A percentile compares a stretch with the other conserved stretches of the same genome.
Conservation (phyloP, 352 stramenopile species). For the Phytophthora tubulina region DNA sequence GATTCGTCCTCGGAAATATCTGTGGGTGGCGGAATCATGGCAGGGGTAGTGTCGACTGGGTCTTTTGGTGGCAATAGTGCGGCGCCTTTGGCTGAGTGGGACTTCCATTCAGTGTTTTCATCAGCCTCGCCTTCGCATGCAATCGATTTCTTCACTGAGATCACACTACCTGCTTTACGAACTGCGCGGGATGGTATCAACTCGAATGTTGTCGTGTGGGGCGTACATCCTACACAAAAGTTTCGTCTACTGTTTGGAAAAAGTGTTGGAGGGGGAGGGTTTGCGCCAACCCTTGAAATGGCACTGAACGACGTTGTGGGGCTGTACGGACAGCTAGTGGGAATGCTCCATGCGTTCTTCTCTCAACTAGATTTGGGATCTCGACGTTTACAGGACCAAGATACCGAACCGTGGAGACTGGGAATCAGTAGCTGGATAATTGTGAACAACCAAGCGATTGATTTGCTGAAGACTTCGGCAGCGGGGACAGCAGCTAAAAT, state of each 20-base stretch:
- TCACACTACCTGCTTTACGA: slow-evolving; percentile 58
- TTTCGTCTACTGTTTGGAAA: slow-evolving; percentile 77
- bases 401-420: slow-evolving; percentile 45
- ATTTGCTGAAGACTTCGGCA: slow-evolving; percentile 51
- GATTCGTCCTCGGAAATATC: slow-evolving; percentile 13
- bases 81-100: slow-evolving; percentile 52
- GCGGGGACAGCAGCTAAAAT: not conserved
- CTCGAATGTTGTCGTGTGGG: slow-evolving; percentile 70
- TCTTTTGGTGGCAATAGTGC: not conserved
- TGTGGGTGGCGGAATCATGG: not conserved
- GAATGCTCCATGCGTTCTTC: slow-evolving; percentile 65
- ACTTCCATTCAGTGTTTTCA: slow-evolving; percentile 68
- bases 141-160: slow-evolving; percentile 64
- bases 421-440: slow-evolving; percentile 81
- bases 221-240: slow-evolving; percentile 78
- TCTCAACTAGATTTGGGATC: slow-evolving; percentile 27
- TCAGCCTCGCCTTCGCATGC: slow-evolving; percentile 51
- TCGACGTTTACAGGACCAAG: not conserved
- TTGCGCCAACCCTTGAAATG: slow-evolving; percentile 25
- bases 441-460: slow-evolving; percentile 69
- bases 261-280: slow-evolving; percentile 42
- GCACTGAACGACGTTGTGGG: slow-evolving; percentile 56
- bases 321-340: slow-evolving; percentile 66
- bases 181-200: slow-evolving; percentile 65
- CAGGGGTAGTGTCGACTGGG: not conserved